Conservation (phyloP, 1,139 yeast genomes). For the Yamadazyma epiphylla region DNA sequence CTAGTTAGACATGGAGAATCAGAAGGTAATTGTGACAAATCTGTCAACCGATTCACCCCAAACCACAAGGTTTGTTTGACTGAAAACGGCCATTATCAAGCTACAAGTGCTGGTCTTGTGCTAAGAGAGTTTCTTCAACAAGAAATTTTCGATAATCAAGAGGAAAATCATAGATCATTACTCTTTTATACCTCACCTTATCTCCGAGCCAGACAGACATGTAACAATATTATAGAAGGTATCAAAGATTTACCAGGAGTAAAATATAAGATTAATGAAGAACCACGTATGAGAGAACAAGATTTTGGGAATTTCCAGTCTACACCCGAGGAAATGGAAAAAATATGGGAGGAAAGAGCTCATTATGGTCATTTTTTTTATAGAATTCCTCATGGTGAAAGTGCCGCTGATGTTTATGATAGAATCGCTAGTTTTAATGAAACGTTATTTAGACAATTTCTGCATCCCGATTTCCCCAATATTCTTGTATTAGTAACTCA, state of each 20-base stretch:
- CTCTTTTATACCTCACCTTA: conserved; percentile 84
- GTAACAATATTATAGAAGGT: conserved; percentile 62
- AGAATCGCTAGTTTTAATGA: conserved; percentile 88
- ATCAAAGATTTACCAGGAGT: conserved; percentile 49
- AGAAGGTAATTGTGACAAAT: conserved; percentile 80
- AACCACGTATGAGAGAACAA: conserved; percentile 88
- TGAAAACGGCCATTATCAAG: conserved; percentile 62
- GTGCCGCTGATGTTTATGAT: conserved; percentile 94
- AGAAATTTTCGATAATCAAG: conserved; percentile 32
- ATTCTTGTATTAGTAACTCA: conserved; percentile 84
- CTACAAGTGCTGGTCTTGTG: conserved; percentile 61
- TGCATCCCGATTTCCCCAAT: conserved; percentile 60
- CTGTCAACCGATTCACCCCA: conserved; percentile 70
- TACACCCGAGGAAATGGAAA: conserved; percentile 71
- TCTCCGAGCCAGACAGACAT: conserved; percentile 74
- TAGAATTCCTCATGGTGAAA: conserved; percentile 88
- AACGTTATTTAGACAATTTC: conserved; percentile 76
- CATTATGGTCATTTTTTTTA: conserved; percentile 90
- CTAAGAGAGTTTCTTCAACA: conserved; percentile 50
- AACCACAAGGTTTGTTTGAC: conserved; percentile 79
- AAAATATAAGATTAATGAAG: conserved; percentile 62
- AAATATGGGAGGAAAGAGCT: conserved; percentile 77
- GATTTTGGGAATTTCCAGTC: conserved; percentile 92
- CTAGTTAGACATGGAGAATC: conserved; percentile 89
- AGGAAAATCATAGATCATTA: conserved; percentile 25